Conservation (phyloP, 495 filamentous ascomycete genomes). For the Monascus purpureus region DNA sequence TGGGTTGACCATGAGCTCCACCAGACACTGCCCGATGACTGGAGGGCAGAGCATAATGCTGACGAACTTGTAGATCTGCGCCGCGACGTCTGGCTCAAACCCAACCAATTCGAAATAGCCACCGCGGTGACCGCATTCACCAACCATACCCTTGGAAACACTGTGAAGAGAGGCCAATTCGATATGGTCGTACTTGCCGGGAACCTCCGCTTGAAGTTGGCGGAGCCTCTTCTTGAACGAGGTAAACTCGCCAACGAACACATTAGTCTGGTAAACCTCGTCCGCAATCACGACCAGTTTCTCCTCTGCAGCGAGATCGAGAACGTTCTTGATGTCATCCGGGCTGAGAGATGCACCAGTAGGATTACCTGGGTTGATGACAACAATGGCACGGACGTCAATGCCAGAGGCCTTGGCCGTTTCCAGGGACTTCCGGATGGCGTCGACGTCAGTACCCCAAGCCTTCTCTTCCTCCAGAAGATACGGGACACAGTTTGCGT, state of each 20-base stretch:
- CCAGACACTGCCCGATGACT: slow-evolving; percentile 87
- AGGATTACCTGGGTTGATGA: slow-evolving; percentile 98
- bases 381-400: slow-evolving; percentile 81
- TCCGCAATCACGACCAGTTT: slow-evolving; percentile 83
- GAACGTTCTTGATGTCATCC: slow-evolving; percentile 64
- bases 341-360: slow-evolving; percentile 74
- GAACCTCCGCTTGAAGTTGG: slow-evolving; percentile 60
- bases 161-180: slow-evolving; percentile 82
- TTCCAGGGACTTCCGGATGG: slow-evolving; percentile 55
- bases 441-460: slow-evolving; percentile 74
- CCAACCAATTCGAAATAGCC: slow-evolving; percentile 92
- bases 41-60: slow-evolving; percentile 91
- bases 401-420: slow-evolving; percentile 61
- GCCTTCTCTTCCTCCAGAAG: slow-evolving; percentile 70
- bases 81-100: slow-evolving; percentile 73
- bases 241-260: slow-evolving; percentile 84
- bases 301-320: slow-evolving; percentile 75
- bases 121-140: slow-evolving; percentile 93
- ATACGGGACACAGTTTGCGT: slow-evolving; percentile 84
- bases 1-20: slow-evolving; percentile 95
- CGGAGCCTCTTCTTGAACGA: slow-evolving; percentile 87
- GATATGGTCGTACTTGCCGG: slow-evolving; percentile 65
- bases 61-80: slow-evolving; percentile 96
- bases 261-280: slow-evolving; percentile 98
- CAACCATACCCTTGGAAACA: slow-evolving; percentile 92